phyloP scores from a whole-genome alignment of 2,329 filamentous ascomycete genomes.

The Colletotrichum somersetense region DNA sequence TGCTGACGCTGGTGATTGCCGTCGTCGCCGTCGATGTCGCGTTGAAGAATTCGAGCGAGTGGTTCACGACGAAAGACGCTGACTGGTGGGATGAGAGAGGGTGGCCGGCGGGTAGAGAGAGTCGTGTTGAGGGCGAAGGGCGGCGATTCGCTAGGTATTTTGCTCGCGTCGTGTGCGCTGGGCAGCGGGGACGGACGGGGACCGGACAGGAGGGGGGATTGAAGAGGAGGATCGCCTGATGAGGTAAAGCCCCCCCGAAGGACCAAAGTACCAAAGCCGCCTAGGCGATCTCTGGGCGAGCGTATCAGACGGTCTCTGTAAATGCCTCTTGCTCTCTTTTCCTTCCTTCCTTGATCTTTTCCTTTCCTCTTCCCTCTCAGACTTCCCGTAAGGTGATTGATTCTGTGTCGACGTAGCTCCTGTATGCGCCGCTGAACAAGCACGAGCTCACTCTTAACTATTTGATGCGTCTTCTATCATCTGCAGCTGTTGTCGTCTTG shows the following conservation, averaged over 20 bases:
- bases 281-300: conserved; percentile 22
- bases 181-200: conserved; percentile 2
- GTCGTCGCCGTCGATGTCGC: background rate
- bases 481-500: conserved; percentile 1
- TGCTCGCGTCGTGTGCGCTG: conserved; percentile 34
- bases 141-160: conserved; percentile 30
- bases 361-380: background rate
- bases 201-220: conserved; percentile 11
- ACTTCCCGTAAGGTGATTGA: background rate
- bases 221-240: conserved; percentile 31
- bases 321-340: conserved; percentile 5
- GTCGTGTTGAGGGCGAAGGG: conserved; percentile 11
- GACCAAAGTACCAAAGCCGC: conserved; percentile 18
- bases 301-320: conserved; percentile 23
- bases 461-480: background rate
- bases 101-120: conserved; percentile 23
- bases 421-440: background rate
- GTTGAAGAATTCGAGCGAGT: conserved; percentile 21
- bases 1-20: background rate
- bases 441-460: too few relatives aligned
- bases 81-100: conserved; percentile 30
- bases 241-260: conserved; percentile 20
- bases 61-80: conserved; percentile 25
- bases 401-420: background rate
- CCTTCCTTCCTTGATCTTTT: background rate